Percentiles rank a stretch among this genome's conserved stretches.
phyloP scores from a whole-genome alignment of 345 rosid genomes.

The Bretschneidera sinensis region DNA sequence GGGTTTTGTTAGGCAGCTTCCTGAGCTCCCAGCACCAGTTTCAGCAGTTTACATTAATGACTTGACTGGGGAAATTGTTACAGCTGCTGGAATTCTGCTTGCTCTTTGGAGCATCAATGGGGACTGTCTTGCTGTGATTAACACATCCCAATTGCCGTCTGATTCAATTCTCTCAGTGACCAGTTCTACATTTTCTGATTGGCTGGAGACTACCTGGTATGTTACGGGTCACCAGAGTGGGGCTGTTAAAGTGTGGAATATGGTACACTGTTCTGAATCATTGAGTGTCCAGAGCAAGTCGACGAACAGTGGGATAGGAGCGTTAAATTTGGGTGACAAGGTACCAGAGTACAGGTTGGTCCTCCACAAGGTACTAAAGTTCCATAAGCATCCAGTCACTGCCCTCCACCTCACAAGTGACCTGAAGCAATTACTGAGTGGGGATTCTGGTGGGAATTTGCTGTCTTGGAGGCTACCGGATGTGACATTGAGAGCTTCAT shows the following conservation, averaged over 20 bases:
- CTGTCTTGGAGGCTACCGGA: constrained; percentile 94
- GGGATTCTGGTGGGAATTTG: constrained; percentile 87
- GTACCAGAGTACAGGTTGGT: constrained; percentile 76
- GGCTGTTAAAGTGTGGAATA: constrained; percentile 92
- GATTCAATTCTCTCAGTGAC: constrained; percentile 89
- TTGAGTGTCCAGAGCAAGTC: constrained; percentile 42
- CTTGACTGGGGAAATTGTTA: constrained; percentile 87
- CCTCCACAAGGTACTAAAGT: constrained; percentile 78
- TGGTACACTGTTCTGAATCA: constrained; percentile 68
- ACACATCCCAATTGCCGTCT: constrained; percentile 91
- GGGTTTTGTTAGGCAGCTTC: constrained; percentile 82
- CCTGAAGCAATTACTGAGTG: constrained; percentile 89
- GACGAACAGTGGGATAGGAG: constrained; percentile 43
- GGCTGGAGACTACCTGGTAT: constrained; percentile 91
- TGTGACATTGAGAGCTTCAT: constrained; percentile 60
- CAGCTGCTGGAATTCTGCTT: constrained; percentile 93
- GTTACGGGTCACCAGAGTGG: constrained; percentile 99
- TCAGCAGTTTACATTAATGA: constrained; percentile 91
- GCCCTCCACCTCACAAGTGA: constrained; percentile 76
- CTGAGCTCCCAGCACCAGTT: constrained; percentile 77
- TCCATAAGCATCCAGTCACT: constrained; percentile 82
- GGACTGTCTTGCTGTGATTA: constrained; percentile 88
- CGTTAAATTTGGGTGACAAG: constrained; percentile 55
- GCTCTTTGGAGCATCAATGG: constrained; percentile 99
- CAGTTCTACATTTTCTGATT: constrained; percentile 78